Conservation (phyloP, 2,329 filamentous ascomycete genomes). For the Mariannaea elegans region DNA sequence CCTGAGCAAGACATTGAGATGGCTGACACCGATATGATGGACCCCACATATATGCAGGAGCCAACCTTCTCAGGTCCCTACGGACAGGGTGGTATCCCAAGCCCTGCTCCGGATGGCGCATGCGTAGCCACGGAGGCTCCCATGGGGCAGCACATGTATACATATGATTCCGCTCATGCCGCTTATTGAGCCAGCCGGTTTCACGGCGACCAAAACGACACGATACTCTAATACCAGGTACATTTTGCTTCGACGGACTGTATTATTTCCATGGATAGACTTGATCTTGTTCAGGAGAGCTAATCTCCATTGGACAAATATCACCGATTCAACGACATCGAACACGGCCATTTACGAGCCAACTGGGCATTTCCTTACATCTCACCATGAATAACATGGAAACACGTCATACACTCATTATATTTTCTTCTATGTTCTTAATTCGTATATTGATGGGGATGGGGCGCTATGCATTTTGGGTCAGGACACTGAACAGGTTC, state of each 20-base stretch:
- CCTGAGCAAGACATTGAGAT: conserved; percentile 49
- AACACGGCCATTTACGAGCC: conserved; percentile 4
- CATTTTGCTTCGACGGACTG: conserved; percentile 13
- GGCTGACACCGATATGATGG: conserved; percentile 46
- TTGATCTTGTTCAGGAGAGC: neutral
- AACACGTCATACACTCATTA: conserved; percentile 10
- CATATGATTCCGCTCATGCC: conserved; percentile 22
- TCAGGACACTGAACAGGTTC: neutral
- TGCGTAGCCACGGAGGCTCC: conserved; percentile 32
- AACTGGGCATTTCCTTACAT: conserved; percentile 8
- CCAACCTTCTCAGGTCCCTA: conserved; percentile 33
- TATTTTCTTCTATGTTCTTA: neutral
- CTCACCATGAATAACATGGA: conserved; percentile 7
- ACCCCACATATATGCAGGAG: conserved; percentile 36
- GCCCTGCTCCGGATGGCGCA: conserved; percentile 30
- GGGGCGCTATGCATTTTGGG: conserved; percentile 9
- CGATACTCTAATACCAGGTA: neutral
- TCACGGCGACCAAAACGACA: neutral
- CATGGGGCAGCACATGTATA: conserved; percentile 22
- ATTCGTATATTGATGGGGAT: conserved; percentile 6
- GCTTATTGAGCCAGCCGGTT: conserved; percentile 14
- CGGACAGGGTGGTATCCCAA: conserved; percentile 34
- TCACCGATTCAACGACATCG: neutral
- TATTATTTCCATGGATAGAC: conserved; percentile 25
- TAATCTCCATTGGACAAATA: neutral